A percentile compares a stretch with the other conserved stretches of the same genome.
These are phyloP conservation scores for Phytopythium kandeliae DNA, from an alignment of 352 stramenopile genomes.

Conservation along the genomic window DNA sequence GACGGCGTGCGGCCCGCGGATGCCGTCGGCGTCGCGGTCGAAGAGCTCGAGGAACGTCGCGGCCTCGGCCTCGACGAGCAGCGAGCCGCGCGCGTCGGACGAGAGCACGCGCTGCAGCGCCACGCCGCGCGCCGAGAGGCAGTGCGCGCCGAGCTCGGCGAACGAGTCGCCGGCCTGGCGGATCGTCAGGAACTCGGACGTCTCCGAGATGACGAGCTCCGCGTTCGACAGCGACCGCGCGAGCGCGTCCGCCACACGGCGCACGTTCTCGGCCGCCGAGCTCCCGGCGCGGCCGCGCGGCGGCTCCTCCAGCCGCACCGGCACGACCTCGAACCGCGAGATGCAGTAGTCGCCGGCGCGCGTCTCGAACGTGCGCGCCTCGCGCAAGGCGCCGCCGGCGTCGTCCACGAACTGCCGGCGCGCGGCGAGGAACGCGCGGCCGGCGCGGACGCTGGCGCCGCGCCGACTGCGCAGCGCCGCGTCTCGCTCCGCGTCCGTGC, in stretches of 20 bases:
- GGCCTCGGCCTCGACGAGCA: slow-evolving; percentile 3
- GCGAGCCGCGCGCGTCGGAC: neutral
- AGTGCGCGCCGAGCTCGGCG: neutral
- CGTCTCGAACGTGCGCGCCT: slow-evolving; percentile 27
- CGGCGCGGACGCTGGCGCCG: neutral
- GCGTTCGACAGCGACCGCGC: slow-evolving; percentile 4
- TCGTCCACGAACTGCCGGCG: slow-evolving; percentile 6
- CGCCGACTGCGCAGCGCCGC: neutral
- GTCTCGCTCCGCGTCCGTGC: neutral
- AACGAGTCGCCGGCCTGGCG: slow-evolving; percentile 4
- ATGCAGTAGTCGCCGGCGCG: slow-evolving; percentile 40
- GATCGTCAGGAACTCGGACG: slow-evolving; percentile 7
- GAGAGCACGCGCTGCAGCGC: slow-evolving; percentile 3
- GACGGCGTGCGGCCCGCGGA: slow-evolving; percentile 6
- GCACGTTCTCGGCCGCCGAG: neutral
- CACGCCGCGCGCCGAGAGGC: neutral
- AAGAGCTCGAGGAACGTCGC: slow-evolving; percentile 4
- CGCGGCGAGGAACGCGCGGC: neutral
- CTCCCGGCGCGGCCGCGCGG: too few relatives aligned
- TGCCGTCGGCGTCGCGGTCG: neutral
- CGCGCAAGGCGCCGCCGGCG: neutral
- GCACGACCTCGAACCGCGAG: slow-evolving; percentile 45
- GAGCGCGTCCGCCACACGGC: neutral
- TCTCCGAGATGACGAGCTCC: slow-evolving; percentile 6
- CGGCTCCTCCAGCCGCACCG: slow-evolving; percentile 24